Conservation (phyloP, 768 basidiomycete species). For the Postia placenta region DNA sequence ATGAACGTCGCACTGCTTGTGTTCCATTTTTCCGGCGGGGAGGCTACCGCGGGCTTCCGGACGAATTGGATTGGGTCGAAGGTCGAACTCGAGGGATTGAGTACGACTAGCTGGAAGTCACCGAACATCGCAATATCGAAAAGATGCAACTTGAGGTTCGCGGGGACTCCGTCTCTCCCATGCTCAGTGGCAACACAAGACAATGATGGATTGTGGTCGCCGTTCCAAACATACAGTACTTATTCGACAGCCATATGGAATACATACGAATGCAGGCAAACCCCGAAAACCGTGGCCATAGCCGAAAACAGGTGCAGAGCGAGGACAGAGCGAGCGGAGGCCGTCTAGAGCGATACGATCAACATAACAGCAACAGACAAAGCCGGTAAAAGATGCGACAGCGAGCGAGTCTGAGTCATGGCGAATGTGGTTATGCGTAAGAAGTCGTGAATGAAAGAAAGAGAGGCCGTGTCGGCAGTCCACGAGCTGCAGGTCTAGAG, state of each 20-base stretch:
- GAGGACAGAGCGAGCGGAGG: not conserved
- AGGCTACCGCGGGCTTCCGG: too few species aligned
- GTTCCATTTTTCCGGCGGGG: too few species aligned
- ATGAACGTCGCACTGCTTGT: too few species aligned
- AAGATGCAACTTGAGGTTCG: too few species aligned
- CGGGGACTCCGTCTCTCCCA: too few species aligned
- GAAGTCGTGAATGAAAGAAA: not conserved
- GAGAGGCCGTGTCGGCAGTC: not conserved
- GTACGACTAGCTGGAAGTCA: too few species aligned
- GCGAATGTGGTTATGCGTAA: conserved; percentile 1
- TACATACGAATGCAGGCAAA: conserved; percentile 12
- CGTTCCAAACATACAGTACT: not conserved
- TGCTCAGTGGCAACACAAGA: too few species aligned
- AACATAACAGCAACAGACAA: conserved; percentile 14
- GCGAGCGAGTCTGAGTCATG: conserved; percentile 6
- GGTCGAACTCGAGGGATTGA: too few species aligned
- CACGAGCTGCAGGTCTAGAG: not conserved
- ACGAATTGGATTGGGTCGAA: too few species aligned
- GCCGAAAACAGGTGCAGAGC: conserved; percentile 4
- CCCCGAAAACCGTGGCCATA: not conserved
- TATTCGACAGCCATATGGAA: not conserved
- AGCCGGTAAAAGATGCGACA: conserved; percentile 1
- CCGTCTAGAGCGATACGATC: conserved; percentile 11
- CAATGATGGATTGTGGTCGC: not conserved
- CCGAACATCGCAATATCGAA: too few species aligned